Conservation (phyloP, 129 eudicot species). For the Pseudognaphalium luteoalbum region DNA sequence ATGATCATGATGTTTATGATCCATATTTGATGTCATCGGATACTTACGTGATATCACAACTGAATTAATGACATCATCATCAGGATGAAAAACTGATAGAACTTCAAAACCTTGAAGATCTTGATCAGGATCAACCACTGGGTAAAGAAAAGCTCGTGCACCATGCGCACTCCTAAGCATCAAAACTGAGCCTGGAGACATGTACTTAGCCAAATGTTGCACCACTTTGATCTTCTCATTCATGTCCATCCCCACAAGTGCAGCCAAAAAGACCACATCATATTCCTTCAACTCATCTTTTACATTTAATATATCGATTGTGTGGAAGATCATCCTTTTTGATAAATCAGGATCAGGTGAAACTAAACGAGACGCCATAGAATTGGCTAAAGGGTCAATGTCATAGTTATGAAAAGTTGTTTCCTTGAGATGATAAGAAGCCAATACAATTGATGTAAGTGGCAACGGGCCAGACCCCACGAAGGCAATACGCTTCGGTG, state of each 20-base stretch:
- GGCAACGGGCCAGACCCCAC: slow-evolving; percentile 96
- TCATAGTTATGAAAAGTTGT: slow-evolving; percentile 78
- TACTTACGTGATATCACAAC: slow-evolving; percentile 66
- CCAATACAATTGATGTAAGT: slow-evolving; percentile 76
- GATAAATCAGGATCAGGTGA: slow-evolving; percentile 55
- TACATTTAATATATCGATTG: slow-evolving; percentile 62
- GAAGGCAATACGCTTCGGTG: slow-evolving; percentile 58
- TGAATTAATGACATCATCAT: slow-evolving; percentile 86
- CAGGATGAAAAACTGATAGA: slow-evolving; percentile 81
- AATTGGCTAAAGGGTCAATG: slow-evolving; percentile 64
- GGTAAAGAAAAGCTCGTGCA: slow-evolving; percentile 84
- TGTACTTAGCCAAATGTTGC: slow-evolving; percentile 60
- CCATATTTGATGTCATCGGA: slow-evolving; percentile 15
- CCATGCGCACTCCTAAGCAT: slow-evolving; percentile 96
- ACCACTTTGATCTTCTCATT: slow-evolving; percentile 58
- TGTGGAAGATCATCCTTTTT: slow-evolving; percentile 61
- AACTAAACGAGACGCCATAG: slow-evolving; percentile 62
- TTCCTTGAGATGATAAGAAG: slow-evolving; percentile 52
- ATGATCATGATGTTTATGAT: slow-evolving; percentile 33
- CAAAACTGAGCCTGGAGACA: slow-evolving; percentile 70
- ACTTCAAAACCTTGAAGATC: slow-evolving; percentile 80
- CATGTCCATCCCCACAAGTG: slow-evolving; percentile 84
- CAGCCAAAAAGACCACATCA: slow-evolving; percentile 84
- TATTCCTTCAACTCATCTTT: slow-evolving; percentile 47
- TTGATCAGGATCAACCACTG: slow-evolving; percentile 62